Evolutionary conservation across 768 basidiomycete species (phyloP).

Genomic region (Leccinum subtestaceum): DNA sequence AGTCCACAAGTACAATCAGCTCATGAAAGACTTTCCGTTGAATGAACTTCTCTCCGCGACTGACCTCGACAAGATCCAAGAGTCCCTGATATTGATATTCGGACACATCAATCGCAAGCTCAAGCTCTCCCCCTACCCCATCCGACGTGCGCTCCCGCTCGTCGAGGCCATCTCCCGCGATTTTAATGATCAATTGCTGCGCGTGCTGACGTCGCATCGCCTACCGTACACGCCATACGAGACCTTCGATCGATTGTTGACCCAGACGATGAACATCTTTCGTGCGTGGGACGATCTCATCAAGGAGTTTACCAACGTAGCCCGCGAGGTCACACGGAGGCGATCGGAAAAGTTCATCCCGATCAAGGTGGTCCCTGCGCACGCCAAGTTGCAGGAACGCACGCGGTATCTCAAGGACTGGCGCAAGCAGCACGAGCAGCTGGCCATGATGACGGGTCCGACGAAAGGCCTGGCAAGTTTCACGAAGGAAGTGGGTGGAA

Average conservation of each 20-base stretch:
- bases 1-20: conserved; percentile 97
- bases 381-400: conserved; percentile 87
- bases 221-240: conserved; percentile 93
- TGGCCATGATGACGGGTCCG: conserved; percentile 95
- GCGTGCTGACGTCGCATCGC: conserved; percentile 87
- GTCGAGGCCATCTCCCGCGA: conserved; percentile 98
- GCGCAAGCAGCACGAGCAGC: conserved; percentile 96
- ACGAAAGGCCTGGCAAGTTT: conserved; percentile 78
- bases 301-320: conserved; percentile 91
- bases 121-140: conserved; percentile 93
- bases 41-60: conserved; percentile 96
- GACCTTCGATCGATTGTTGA: conserved; percentile 85
- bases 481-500: conserved; percentile 77
- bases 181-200: conserved; percentile 92
- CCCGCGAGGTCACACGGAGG: conserved; percentile 88
- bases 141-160: conserved; percentile 91
- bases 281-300: conserved; percentile 85
- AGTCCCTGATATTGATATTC: conserved; percentile 84
- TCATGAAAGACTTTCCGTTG: conserved; percentile 99
- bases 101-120: conserved; percentile 94
- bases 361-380: conserved; percentile 90
- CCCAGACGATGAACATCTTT: conserved; percentile 74
- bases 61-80: conserved; percentile 92
- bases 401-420: conserved; percentile 85
- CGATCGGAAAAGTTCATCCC: conserved; percentile 92